Base-by-base conservation (phyloP, 2,329 filamentous ascomycete genomes). In the Apiospora pterosperma region DNA sequence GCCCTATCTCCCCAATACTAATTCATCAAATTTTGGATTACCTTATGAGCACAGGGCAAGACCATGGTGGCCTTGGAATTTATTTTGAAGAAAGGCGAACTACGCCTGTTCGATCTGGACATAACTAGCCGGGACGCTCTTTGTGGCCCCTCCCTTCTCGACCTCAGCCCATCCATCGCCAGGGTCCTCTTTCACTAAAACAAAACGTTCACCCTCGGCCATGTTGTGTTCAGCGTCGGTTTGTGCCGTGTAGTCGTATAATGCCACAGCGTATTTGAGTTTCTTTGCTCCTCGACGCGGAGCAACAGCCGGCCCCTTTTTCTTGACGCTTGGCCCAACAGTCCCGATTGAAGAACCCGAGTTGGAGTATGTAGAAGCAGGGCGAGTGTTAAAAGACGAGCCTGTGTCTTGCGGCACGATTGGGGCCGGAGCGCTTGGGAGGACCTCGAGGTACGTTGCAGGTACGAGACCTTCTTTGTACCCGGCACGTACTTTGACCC, bases 91-190 rank as follows among this genome's bases (percentile, higher is more conserved):
- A 21, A 19, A 34, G 39, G 60, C 60, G 23, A 38, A 38, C 64
- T 66, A 66, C 28, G 64, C 58, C 14, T 59, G 59, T 16, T 66
- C 73, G 44, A 90, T 86, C 78, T 93, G 91, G 66, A 98, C 87
- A 81, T 98, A 99, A 77, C 93, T 97, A 41, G 94, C 94, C 58
- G 96, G 96, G 63, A 99, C 96, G 76, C 93, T 97, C 74, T 89
- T 94, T 60, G 90, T 92, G 44, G 89, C 82, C 1, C 94, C 94
- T 21, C 92, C 93, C 77, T 92, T 93, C 81, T 98, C 96, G 21
- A 99, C 96, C 80, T 98, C 96, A 34, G 90, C 92, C 96, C 96
- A 99, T 0, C 96, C 96, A 80, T 98, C 96, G 1, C 96, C 96
- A 0, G 89, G 86, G 74, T 98, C 95, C 64, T 92, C 89, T 72